These are phyloP conservation scores for Gamsiella multidivaricata DNA, from an alignment of 192 early-diverging fungal genomes.

Conservation along the genomic window DNA sequence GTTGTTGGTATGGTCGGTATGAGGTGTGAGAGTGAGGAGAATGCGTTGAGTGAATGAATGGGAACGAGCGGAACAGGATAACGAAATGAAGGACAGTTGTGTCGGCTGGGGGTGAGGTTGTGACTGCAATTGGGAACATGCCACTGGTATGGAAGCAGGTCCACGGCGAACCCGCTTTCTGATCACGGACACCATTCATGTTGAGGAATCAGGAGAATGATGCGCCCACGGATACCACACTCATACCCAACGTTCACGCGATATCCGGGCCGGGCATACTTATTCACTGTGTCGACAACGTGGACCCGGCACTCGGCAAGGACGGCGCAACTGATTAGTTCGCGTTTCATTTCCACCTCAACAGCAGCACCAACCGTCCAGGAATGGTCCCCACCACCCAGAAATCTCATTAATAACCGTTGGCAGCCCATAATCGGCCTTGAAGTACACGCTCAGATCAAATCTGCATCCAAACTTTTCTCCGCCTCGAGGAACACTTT, in stretches of 20 bases:
- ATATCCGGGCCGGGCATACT: no score
- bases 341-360: background rate
- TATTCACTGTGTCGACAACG: background rate
- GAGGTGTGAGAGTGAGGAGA: background rate
- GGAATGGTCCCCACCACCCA: background rate
- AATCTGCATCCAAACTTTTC: conserved; percentile 84
- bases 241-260: no score
- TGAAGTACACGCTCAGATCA: conserved; percentile 90
- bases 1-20: background rate
- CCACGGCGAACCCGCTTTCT: no score
- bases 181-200: background rate
- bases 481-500: conserved; percentile 68
- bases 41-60: no score
- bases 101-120: no score
- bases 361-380: background rate
- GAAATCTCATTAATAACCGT: conserved; percentile 23
- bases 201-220: background rate
- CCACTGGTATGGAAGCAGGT: no score
- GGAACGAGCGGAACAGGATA: no score
- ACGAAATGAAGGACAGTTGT: no score
- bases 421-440: conserved; percentile 87
- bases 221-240: conserved; percentile 9
- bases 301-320: background rate
- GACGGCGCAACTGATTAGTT: background rate
- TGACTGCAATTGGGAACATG: no score